Percentiles rank a stretch among this genome's conserved stretches.
phyloP scores from a whole-genome alignment of 2,329 filamentous ascomycete genomes.

The Alternaria rosae region DNA sequence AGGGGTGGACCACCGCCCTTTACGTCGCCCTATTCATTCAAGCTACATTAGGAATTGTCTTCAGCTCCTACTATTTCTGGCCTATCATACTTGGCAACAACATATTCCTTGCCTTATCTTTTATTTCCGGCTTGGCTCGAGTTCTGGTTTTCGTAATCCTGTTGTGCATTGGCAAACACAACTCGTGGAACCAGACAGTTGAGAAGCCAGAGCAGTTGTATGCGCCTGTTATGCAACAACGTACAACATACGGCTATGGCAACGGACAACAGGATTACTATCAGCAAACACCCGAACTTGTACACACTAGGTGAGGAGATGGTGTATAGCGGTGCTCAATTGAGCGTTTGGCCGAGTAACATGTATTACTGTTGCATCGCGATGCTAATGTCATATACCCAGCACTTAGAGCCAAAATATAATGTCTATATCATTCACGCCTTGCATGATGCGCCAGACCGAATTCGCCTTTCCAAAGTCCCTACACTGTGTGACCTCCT shows the following conservation, averaged over 20 bases:
- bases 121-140: conserved; percentile 24
- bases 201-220: not conserved
- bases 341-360: too few relatives aligned
- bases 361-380: too few relatives aligned
- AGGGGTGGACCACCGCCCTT: conserved; percentile 24
- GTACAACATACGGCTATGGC: conserved; percentile 16
- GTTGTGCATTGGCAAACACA: conserved; percentile 30
- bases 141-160: conserved; percentile 28
- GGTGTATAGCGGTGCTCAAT: too few relatives aligned
- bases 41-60: conserved; percentile 23
- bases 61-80: too few relatives aligned
- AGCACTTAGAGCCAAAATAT: not conserved
- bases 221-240: conserved; percentile 9
- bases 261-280: conserved; percentile 22
- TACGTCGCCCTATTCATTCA: conserved; percentile 28
- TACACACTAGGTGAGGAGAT: not conserved
- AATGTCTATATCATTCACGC: not conserved
- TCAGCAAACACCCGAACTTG: conserved; percentile 21
- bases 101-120: too few relatives aligned
- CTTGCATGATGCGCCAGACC: not conserved
- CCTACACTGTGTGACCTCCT: not conserved
- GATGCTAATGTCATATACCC: not conserved
- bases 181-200: conserved; percentile 12
- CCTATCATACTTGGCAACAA: too few relatives aligned
- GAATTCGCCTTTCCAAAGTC: not conserved